Evolutionary conservation across 805 yeast genomes (phyloP), one percentile per base, ranked within the genome.

Genomic region (Metschnikowia continentalis): DNA sequence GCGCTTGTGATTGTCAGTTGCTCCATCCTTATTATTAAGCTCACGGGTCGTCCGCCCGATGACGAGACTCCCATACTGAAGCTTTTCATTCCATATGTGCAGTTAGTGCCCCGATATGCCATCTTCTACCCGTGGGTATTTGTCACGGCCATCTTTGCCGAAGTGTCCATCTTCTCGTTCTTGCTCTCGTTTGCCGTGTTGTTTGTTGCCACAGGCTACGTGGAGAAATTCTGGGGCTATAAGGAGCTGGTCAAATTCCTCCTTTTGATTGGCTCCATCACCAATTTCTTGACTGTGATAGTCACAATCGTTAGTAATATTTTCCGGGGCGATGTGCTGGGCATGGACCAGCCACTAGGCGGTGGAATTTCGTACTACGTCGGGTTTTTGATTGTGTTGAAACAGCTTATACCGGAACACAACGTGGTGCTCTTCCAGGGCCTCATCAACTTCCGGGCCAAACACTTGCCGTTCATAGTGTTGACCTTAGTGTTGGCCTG

Each of bases 111-210:
- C 11, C 66, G 75, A 23, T 70, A 75, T 47, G 73, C 83, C 0
- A 57, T 83, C 3, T 70, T 67, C 48, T 72, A 81, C 54, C 90
- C 90, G 5, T 82, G 88, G 85, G 86, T 86, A 0, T 58, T 85
- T 2, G 62, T 79, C 30, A 75, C 84, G 2, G 76, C 88, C 0
- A 78, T 85, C n/a, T 83, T 84, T 62, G 80, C 85, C 2, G 90
- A 86, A 60, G 74, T 76, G 5, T 68, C 80, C 6, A 44, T 79
- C 2, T 60, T 80, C 56, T 71, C 77, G 38, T 78, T 78, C 52
- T 3, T 77, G 14, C 48, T 77, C 4, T 74, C 81, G 0, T 53
- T 65, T 3, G 48, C 62, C 1, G 60, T 77, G 2, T 60, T 80
- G 33, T 71, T 61, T 46, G 62, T 69, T 32, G 72, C 80, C 14